Evolutionary conservation across 2,329 filamentous ascomycete species (phyloP).

Genomic region (Xylaria polymorpha): DNA sequence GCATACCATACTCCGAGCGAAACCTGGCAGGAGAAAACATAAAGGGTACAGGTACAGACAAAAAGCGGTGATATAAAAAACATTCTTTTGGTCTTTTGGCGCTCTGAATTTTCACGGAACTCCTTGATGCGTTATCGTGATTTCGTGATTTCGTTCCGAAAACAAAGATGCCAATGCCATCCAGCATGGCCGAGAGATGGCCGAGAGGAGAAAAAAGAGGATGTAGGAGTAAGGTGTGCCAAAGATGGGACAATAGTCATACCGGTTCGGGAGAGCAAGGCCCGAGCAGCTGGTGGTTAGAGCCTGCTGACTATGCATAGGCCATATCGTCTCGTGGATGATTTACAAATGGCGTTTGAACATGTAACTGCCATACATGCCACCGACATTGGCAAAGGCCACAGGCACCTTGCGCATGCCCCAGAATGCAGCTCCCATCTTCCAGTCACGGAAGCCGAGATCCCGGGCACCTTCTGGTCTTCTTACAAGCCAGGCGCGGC

Average conservation of each 20-base stretch:
- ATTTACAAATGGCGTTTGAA: constrained; percentile 68
- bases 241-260: background rate
- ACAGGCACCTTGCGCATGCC: constrained; percentile 94
- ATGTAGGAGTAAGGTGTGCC: background rate
- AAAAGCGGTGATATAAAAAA: constrained; percentile 16
- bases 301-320: background rate
- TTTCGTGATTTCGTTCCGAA: constrained; percentile 29
- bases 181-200: background rate
- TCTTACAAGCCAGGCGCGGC: constrained; percentile 72
- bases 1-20: constrained; percentile 2
- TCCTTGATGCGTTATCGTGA: constrained; percentile 18
- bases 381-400: constrained; percentile 88
- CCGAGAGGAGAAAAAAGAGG: background rate
- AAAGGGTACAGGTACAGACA: background rate
- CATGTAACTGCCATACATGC: constrained; percentile 85
- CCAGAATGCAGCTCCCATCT: constrained; percentile 87
- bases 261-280: background rate
- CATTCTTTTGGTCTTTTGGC: constrained; percentile 15
- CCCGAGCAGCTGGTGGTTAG: too few relatives aligned
- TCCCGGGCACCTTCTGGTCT: constrained; percentile 54
- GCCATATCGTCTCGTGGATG: background rate
- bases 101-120: constrained; percentile 21
- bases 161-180: constrained; percentile 16
- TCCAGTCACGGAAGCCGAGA: constrained; percentile 75
- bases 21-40: background rate